These are phyloP conservation scores for Pestalotiopsis sp. DNA, from an alignment of 2,329 filamentous ascomycete genomes.

Conservation along the genomic window DNA sequence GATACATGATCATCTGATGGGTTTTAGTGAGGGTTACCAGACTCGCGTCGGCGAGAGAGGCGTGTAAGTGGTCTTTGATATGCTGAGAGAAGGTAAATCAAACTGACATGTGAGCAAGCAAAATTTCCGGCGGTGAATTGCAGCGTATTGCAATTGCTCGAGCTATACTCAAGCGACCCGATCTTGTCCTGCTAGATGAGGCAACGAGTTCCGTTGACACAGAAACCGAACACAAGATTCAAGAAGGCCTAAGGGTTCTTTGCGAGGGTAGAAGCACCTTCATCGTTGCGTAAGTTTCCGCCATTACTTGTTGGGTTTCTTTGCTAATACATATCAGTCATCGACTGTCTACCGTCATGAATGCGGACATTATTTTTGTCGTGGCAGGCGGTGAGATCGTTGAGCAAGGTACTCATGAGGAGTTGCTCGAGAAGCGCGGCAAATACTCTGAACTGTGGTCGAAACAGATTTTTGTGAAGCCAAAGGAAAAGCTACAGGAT, in stretches of 20 bases:
- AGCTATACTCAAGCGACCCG: conserved; percentile 73
- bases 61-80: conserved; percentile 35
- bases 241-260: conserved; percentile 60
- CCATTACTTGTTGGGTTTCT: neutral
- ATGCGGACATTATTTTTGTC: conserved; percentile 69
- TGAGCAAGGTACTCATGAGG: conserved; percentile 65
- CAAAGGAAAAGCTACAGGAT: conserved; percentile 42
- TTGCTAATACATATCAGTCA: conserved; percentile 47
- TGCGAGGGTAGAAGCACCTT: conserved; percentile 67
- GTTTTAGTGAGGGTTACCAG: conserved; percentile 55
- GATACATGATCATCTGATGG: conserved; percentile 57
- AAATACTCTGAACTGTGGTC: conserved; percentile 69
- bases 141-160: conserved; percentile 71
- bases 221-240: conserved; percentile 69
- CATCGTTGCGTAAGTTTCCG: conserved; percentile 59
- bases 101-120: conserved; percentile 37
- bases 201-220: conserved; percentile 78
- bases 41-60: conserved; percentile 58
- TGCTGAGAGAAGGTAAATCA: too few relatives aligned
- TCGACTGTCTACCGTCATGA: conserved; percentile 71
- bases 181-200: conserved; percentile 78
- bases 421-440: conserved; percentile 59
- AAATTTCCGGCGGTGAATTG: conserved; percentile 68
- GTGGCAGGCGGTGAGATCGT: conserved; percentile 63
- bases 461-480: conserved; percentile 59